These are phyloP conservation scores for Zoysia pacifica DNA, from an alignment of 176 grass and related monocot genomes.

Conservation along the genomic window DNA sequence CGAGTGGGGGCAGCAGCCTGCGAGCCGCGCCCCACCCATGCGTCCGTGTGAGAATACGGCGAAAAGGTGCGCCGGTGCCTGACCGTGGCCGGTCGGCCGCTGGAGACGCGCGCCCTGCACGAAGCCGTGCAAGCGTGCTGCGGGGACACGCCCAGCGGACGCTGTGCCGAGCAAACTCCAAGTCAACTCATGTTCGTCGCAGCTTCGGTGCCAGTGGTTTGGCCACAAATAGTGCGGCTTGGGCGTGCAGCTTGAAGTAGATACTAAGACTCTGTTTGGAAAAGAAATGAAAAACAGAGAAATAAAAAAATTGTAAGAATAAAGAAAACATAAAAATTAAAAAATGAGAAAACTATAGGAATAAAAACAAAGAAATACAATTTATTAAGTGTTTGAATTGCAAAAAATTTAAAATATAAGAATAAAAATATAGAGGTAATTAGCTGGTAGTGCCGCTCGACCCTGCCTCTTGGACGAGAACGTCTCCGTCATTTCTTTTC, in stretches of 20 bases:
- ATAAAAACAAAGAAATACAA: too few species aligned
- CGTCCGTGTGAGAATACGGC: neutral
- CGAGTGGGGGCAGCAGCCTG: conserved; percentile 22
- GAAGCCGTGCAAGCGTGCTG: neutral
- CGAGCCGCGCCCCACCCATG: neutral
- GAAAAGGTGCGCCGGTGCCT: conserved; percentile 18
- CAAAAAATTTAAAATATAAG: too few species aligned
- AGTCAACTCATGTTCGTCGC: conserved; percentile 29
- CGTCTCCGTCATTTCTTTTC: too few species aligned
- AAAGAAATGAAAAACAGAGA: too few species aligned
- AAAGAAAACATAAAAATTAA: too few species aligned
- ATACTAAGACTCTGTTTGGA: neutral
- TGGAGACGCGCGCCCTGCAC: neutral
- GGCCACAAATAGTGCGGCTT: neutral
- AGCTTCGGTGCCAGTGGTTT: conserved; percentile 6
- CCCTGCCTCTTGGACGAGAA: too few species aligned
- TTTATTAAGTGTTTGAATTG: too few species aligned
- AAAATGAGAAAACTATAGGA: too few species aligned
- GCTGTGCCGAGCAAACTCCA: neutral
- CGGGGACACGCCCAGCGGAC: neutral
- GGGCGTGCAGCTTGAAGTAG: neutral
- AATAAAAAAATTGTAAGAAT: too few species aligned
- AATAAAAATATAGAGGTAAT: too few species aligned
- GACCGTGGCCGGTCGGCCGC: neutral
- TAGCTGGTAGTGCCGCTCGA: too few species aligned